Conservation (phyloP, 805 yeast genomes). For the Suhomyces faveliae region DNA sequence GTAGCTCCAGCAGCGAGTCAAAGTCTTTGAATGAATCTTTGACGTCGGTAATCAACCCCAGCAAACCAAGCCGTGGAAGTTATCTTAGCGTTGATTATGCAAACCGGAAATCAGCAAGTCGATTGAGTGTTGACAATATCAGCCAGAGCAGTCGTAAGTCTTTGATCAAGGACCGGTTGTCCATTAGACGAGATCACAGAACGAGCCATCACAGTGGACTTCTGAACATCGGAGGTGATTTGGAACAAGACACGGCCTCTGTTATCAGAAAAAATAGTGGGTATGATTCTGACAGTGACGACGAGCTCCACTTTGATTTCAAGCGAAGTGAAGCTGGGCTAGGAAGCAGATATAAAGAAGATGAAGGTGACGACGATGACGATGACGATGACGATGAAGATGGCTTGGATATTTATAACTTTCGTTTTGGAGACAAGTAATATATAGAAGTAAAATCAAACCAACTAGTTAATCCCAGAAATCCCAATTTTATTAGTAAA, state of each 20-base stretch:
- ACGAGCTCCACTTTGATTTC: not conserved
- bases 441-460: not conserved
- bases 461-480: no score
- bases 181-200: not conserved
- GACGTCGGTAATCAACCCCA: slow-evolving; percentile 6
- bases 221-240: slow-evolving; percentile 1
- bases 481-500: no score
- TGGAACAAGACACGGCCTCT: slow-evolving; percentile 5
- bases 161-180: not conserved
- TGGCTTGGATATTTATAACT: slow-evolving; percentile 2
- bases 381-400: slow-evolving; percentile 2
- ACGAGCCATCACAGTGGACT: slow-evolving; percentile 1
- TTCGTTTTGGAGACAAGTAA: not conserved
- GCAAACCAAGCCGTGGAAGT: slow-evolving; percentile 1
- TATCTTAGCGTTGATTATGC: slow-evolving; percentile 1
- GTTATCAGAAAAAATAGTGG: slow-evolving; percentile 9
- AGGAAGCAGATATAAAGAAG: not conserved
- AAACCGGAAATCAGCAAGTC: not conserved
- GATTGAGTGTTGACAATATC: not conserved
- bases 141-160: not conserved
- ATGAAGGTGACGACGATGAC: not conserved
- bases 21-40: slow-evolving; percentile 2
- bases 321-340: not conserved
- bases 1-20: not conserved
- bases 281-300: slow-evolving; percentile 9